phyloP scores from a whole-genome alignment of 169 alveolate species.

The Besnoitia besnoiti region DNA sequence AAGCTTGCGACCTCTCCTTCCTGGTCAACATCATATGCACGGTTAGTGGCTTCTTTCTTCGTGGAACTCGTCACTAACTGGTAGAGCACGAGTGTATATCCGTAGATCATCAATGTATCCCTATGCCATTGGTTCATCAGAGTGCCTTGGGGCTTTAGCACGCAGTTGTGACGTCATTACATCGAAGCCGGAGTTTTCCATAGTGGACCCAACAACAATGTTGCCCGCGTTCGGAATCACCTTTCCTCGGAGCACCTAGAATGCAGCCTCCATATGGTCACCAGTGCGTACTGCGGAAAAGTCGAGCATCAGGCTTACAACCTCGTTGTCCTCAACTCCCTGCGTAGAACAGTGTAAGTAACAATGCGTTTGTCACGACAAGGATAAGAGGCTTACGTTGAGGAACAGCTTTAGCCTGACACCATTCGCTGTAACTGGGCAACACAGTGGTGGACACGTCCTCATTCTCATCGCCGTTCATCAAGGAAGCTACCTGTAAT shows the following conservation, averaged over 20 bases:
- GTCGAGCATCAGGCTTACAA: neutral
- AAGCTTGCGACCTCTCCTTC: conserved; percentile 55
- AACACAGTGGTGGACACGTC: no score
- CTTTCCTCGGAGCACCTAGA: conserved; percentile 62
- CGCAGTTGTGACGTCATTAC: neutral
- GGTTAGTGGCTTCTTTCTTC: neutral
- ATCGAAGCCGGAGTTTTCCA: conserved; percentile 68
- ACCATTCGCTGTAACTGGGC: conserved; percentile 46
- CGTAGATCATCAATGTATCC: conserved; percentile 67
- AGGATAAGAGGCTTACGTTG: conserved; percentile 41
- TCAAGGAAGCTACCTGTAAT: conserved; percentile 46
- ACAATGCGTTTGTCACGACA: neutral
- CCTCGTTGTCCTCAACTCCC: conserved; percentile 67
- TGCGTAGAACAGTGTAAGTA: neutral
- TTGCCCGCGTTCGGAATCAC: conserved; percentile 60
- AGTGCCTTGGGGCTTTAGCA: neutral
- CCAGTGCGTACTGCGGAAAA: neutral
- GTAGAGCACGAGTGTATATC: conserved; percentile 56
- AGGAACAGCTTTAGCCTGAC: conserved; percentile 43
- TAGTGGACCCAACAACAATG: conserved; percentile 58
- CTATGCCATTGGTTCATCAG: neutral
- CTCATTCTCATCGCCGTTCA: no score
- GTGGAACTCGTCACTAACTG: conserved; percentile 38
- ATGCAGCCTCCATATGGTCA: neutral
- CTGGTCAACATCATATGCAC: neutral